phyloP scores from a whole-genome alignment of 2,329 filamentous ascomycete species.

The Lomentospora prolificans region DNA sequence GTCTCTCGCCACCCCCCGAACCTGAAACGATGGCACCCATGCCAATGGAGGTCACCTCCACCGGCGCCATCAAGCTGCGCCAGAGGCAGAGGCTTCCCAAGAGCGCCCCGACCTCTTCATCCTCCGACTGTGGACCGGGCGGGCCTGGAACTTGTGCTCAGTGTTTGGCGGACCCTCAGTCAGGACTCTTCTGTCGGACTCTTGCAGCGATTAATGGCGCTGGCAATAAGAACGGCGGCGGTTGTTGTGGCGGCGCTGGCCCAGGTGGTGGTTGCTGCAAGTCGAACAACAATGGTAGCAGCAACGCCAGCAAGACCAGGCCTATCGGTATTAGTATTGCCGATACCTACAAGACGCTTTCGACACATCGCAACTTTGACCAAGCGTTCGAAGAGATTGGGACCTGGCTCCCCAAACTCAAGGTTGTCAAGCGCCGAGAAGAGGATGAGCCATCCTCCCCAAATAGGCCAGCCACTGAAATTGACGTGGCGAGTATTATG shows the following conservation, averaged over 20 bases:
- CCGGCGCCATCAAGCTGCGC: slow-evolving; percentile 52
- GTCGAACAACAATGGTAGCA: slow-evolving; percentile 35
- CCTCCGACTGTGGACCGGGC: slow-evolving; percentile 47
- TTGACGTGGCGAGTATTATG: slow-evolving; percentile 78
- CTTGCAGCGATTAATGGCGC: slow-evolving; percentile 45
- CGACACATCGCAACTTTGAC: slow-evolving; percentile 67
- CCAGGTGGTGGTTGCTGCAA: slow-evolving; percentile 58
- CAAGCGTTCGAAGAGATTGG: slow-evolving; percentile 63
- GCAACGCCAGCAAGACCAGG: slow-evolving; percentile 16
- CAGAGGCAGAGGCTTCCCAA: slow-evolving; percentile 22
- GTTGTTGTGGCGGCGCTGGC: slow-evolving; percentile 56
- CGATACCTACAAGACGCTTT: slow-evolving; percentile 69
- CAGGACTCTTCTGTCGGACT: slow-evolving; percentile 73
- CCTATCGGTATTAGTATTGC: slow-evolving; percentile 49
- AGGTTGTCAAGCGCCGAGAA: slow-evolving; percentile 33
- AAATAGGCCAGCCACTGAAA: slow-evolving; percentile 55
- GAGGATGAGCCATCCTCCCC: slow-evolving; percentile 14
- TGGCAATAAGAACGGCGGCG: slow-evolving; percentile 37
- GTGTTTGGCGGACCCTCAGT: slow-evolving; percentile 67
- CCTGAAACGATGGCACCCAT: slow-evolving; percentile 38
- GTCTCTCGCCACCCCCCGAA: slow-evolving; percentile 13
- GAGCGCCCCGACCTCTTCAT: slow-evolving; percentile 18
- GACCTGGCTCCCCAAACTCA: slow-evolving; percentile 67
- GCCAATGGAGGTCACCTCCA: slow-evolving; percentile 49
- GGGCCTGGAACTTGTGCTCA: slow-evolving; percentile 73